These are phyloP conservation scores for Solanum aculeatissimum DNA, from an alignment of 305 asterid species.

Conservation along the genomic window DNA sequence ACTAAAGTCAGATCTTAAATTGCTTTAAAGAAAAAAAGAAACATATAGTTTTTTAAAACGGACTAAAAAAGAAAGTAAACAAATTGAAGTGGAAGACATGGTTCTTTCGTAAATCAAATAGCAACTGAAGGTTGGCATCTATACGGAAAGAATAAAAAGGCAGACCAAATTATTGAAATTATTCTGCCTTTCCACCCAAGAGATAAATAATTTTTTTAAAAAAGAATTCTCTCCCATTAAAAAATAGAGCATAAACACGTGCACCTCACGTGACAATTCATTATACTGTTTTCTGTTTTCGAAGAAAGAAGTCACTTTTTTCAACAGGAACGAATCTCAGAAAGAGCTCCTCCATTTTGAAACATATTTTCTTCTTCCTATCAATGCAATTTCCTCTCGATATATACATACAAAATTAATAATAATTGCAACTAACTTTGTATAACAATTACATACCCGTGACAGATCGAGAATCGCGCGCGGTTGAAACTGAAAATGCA, in stretches of 20 bases:
- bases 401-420: neutral
- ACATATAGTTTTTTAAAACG: neutral
- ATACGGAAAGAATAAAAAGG: neutral
- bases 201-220: neutral
- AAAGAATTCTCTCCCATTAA: neutral
- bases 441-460: neutral
- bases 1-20: too few species aligned
- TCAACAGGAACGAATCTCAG: neutral
- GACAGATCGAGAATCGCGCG: neutral
- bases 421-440: neutral
- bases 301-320: neutral
- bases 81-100: neutral
- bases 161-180: neutral
- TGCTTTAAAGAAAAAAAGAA: neutral
- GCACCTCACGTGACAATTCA: neutral
- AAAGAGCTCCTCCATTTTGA: neutral
- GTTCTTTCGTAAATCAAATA: neutral
- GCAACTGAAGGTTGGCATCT: neutral
- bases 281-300: neutral
- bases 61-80: neutral
- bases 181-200: neutral
- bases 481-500: neutral
- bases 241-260: neutral
- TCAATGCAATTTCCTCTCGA: neutral
- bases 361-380: neutral